Conservation (phyloP, 768 basidiomycete genomes). For the Agaricus subrufescens region DNA sequence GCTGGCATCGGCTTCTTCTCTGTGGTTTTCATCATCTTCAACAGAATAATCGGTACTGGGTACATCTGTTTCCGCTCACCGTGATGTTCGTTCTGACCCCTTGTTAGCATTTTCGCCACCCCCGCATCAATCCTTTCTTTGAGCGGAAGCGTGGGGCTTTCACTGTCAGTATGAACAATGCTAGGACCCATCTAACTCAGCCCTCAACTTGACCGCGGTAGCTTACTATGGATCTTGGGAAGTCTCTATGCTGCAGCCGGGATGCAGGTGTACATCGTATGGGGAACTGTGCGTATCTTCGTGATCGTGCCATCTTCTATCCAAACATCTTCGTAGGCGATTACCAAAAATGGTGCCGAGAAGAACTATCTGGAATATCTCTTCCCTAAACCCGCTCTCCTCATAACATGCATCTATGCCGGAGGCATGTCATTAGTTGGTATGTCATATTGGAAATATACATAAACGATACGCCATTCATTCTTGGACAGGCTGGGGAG, state of each 20-base stretch:
- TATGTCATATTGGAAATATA: background rate
- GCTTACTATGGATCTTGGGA: slow-evolving; percentile 32
- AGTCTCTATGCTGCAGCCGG: slow-evolving; percentile 29
- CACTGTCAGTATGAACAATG: slow-evolving; percentile 17
- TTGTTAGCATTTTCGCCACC: slow-evolving; percentile 29
- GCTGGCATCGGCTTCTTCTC: slow-evolving; percentile 22
- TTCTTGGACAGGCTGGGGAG: slow-evolving; percentile 11
- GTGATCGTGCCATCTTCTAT: background rate
- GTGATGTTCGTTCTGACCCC: background rate
- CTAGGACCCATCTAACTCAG: background rate
- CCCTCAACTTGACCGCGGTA: slow-evolving; percentile 3
- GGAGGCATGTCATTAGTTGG: slow-evolving; percentile 43
- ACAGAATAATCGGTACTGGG: slow-evolving; percentile 34
- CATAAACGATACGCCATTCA: background rate
- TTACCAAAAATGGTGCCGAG: slow-evolving; percentile 57
- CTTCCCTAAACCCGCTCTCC: slow-evolving; percentile 45
- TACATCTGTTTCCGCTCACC: slow-evolving; percentile 10
- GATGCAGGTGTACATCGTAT: slow-evolving; percentile 31
- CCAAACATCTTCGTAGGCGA: slow-evolving; percentile 23
- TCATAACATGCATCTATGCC: slow-evolving; percentile 48
- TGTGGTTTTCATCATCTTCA: slow-evolving; percentile 33
- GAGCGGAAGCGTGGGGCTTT: slow-evolving; percentile 29
- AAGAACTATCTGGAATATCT: slow-evolving; percentile 61
- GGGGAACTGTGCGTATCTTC: slow-evolving; percentile 23
- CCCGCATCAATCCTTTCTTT: slow-evolving; percentile 26